Percentiles rank a stretch among this genome's conserved stretches.
phyloP scores from a whole-genome alignment of 345 rosid species.

The Rhodamnia argentea region DNA sequence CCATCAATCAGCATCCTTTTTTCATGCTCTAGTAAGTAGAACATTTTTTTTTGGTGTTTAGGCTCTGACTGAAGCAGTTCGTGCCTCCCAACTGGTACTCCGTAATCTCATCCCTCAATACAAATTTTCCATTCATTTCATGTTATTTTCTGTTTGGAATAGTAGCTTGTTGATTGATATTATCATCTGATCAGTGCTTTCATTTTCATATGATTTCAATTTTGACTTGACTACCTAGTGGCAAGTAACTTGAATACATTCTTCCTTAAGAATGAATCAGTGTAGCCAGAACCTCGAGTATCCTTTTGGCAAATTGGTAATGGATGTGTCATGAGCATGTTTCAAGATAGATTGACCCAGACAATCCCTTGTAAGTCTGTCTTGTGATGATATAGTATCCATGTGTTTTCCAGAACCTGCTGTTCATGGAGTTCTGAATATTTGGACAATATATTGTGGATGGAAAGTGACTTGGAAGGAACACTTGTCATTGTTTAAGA shows the following conservation, averaged over 20 bases:
- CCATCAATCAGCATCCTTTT: neutral
- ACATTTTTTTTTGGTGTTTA: constrained; percentile 9
- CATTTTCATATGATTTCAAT: neutral
- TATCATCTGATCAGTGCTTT: neutral
- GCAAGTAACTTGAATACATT: neutral
- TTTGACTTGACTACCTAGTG: neutral
- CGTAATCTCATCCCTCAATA: neutral
- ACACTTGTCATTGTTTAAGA: neutral
- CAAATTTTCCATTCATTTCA: neutral
- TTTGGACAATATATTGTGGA: neutral
- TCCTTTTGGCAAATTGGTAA: neutral
- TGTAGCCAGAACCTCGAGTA: neutral
- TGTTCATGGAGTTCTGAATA: neutral
- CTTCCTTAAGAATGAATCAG: neutral
- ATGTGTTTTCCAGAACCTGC: neutral
- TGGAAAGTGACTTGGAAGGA: neutral
- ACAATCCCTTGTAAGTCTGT: neutral
- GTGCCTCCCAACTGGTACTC: constrained; percentile 73
- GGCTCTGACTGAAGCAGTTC: constrained; percentile 94
- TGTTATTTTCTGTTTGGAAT: neutral
- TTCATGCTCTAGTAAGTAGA: neutral
- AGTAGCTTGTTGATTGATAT: neutral
- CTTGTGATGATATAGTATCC: neutral
- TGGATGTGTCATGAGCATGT: neutral
- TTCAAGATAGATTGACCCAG: neutral